A percentile compares a stretch with the other conserved stretches of the same genome.
phyloP scores from a whole-genome alignment of 2,329 filamentous ascomycete genomes.

The Ceratocystis cacaofunesta region DNA sequence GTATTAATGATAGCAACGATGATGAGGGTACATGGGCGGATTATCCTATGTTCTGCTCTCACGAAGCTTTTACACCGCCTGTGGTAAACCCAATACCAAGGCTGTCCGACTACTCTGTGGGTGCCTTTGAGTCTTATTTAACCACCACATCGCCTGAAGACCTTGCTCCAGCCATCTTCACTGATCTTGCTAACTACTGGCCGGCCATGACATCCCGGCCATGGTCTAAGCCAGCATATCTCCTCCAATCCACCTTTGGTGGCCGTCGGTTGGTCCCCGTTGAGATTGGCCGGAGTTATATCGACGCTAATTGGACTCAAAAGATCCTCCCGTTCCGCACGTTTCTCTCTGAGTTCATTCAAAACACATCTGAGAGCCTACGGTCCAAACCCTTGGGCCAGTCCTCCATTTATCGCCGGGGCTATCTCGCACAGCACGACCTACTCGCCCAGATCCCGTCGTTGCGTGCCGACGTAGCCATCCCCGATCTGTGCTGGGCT shows the following conservation, averaged over 20 bases:
- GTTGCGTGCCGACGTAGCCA: constrained; percentile 57
- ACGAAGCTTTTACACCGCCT: constrained; percentile 27
- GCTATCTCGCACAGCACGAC: constrained; percentile 86
- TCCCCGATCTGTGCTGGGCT: constrained; percentile 77
- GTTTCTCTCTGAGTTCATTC: constrained; percentile 52
- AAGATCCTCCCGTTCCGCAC: constrained; percentile 58
- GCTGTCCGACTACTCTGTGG: constrained; percentile 35
- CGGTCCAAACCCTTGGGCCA: neutral
- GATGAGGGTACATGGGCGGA: constrained; percentile 4
- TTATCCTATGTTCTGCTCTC: constrained; percentile 10
- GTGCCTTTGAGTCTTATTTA: constrained; percentile 48
- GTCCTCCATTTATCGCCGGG: constrained; percentile 27
- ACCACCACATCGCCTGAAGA: constrained; percentile 22
- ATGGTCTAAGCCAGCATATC: constrained; percentile 63
- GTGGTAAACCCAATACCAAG: constrained; percentile 30
- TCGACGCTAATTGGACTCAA: constrained; percentile 73
- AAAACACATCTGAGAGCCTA: constrained; percentile 11
- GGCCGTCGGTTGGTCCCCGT: constrained; percentile 73
- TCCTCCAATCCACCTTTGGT: constrained; percentile 56
- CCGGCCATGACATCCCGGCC: constrained; percentile 52
- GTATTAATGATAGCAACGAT: neutral
- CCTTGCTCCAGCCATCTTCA: constrained; percentile 53
- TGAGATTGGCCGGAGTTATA: constrained; percentile 76
- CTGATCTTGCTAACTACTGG: constrained; percentile 52
- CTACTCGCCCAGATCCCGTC: constrained; percentile 69